A percentile compares a stretch with the other conserved stretches of the same genome.
Conservation (phyloP, 495 filamentous ascomycete species). For the Penicillium odoratum region DNA sequence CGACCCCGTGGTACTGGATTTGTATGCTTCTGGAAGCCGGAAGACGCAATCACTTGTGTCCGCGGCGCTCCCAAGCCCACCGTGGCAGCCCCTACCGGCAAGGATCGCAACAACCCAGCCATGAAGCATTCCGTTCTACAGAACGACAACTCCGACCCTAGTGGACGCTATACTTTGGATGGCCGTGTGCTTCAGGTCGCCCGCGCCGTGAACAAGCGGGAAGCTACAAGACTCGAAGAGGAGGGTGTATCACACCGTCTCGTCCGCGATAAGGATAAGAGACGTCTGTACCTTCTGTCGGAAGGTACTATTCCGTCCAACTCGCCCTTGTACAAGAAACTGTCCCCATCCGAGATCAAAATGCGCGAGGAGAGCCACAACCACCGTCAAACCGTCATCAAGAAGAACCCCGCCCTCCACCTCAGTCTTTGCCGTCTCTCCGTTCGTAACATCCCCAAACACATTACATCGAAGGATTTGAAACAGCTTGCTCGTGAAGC, state of each 20-base stretch:
- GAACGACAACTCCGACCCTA: conserved; percentile 71
- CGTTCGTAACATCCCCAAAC: conserved; percentile 86
- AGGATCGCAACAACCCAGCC: conserved; percentile 38
- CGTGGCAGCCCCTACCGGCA: conserved; percentile 35
- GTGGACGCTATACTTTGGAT: conserved; percentile 83
- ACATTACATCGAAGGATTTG: conserved; percentile 81
- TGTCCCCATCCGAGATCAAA: conserved; percentile 77
- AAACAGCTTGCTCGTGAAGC: conserved; percentile 89
- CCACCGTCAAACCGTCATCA: conserved; percentile 85
- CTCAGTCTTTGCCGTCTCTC: conserved; percentile 91
- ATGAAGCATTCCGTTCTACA: conserved; percentile 79
- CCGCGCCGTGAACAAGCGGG: conserved; percentile 76
- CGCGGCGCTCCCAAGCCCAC: conserved; percentile 63
- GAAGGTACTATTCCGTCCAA: conserved; percentile 78
- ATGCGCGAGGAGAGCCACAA: conserved; percentile 85
- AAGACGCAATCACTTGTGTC: conserved; percentile 72
- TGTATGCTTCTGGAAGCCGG: conserved; percentile 81
- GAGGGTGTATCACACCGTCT: conserved; percentile 63
- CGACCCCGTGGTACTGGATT: conserved; percentile 91
- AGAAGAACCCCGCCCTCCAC: conserved; percentile 86
- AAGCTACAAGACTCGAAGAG: conserved; percentile 72
- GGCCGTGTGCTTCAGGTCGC: conserved; percentile 82
- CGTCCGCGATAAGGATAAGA: conserved; percentile 80
- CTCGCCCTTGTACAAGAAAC: conserved; percentile 69
- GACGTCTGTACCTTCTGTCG: conserved; percentile 83